Conservation (phyloP, 2,329 filamentous ascomycete species). For the Polychaeton citri region DNA sequence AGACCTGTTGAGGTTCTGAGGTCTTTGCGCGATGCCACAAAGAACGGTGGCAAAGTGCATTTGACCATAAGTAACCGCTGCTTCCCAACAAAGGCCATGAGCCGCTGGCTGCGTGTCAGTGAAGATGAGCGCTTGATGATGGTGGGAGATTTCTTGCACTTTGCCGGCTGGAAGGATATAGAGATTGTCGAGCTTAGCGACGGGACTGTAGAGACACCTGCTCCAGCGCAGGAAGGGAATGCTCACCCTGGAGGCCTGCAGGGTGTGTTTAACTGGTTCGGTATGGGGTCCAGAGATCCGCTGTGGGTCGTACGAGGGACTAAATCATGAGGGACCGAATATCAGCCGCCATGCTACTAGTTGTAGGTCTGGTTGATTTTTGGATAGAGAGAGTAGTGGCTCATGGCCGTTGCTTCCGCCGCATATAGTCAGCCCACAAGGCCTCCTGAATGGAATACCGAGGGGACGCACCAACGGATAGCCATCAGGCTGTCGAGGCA, state of each 20-base stretch:
- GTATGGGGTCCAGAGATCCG: conserved; percentile 26
- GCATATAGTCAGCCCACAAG: too few species aligned
- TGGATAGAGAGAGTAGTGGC: too few species aligned
- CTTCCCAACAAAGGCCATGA: conserved; percentile 40
- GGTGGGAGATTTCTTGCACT: conserved; percentile 40
- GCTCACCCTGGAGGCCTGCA: conserved; percentile 10
- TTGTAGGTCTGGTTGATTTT: too few species aligned
- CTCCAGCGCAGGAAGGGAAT: conserved; percentile 4
- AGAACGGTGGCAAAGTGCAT: conserved; percentile 33
- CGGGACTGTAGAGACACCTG: conserved; percentile 18
- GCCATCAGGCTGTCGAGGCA: too few species aligned
- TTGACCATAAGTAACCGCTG: conserved; percentile 39
- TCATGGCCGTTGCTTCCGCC: too few species aligned
- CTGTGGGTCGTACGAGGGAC: conserved; percentile 31
- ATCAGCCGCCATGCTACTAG: too few species aligned
- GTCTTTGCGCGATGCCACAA: conserved; percentile 27
- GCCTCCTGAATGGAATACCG: too few species aligned
- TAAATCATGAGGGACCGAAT: conserved; percentile 12
- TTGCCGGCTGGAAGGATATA: conserved; percentile 38
- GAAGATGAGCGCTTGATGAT: conserved; percentile 35
- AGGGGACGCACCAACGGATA: too few species aligned
- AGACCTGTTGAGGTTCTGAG: conserved; percentile 32
- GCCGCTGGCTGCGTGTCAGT: conserved; percentile 32
- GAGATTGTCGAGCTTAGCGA: conserved; percentile 40
- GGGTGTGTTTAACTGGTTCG: conserved; percentile 21